Percentiles rank a stretch among this genome's conserved stretches.
These are phyloP conservation scores for Tuber brumale DNA, from an alignment of 495 filamentous ascomycete species.

Conservation along the genomic window DNA sequence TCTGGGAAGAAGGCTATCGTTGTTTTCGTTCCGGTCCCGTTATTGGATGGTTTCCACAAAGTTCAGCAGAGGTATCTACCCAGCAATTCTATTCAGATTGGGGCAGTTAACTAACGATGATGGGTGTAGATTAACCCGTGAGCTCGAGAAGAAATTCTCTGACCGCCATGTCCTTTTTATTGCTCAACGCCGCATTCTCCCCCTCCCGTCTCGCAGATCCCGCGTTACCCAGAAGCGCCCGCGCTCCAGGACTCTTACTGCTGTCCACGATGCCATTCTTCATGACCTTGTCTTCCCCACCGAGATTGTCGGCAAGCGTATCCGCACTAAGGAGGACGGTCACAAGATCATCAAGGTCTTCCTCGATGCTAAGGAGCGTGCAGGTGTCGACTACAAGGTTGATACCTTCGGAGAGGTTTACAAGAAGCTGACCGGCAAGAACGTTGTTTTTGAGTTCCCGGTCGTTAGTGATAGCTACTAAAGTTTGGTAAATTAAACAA, in stretches of 20 bases:
- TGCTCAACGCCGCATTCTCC: conserved; percentile 95
- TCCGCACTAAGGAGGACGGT: conserved; percentile 93
- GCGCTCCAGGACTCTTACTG: conserved; percentile 90
- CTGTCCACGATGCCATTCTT: conserved; percentile 96
- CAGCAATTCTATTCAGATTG: neutral
- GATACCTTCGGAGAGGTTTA: conserved; percentile 99
- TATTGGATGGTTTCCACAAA: conserved; percentile 91
- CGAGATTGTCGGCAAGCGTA: conserved; percentile 98
- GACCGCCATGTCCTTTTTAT: conserved; percentile 99
- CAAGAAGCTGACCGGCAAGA: conserved; percentile 86
- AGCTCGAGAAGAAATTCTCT: conserved; percentile 99
- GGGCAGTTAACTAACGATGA: conserved; percentile 17
- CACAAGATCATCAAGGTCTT: conserved; percentile 96
- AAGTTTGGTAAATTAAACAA: conserved; percentile 32
- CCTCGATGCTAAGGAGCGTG: conserved; percentile 98
- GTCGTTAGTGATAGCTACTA: conserved; percentile 72
- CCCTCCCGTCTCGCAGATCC: conserved; percentile 91
- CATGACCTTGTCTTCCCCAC: conserved; percentile 96
- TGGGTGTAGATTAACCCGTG: conserved; percentile 76
- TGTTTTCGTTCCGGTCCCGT: conserved; percentile 99
- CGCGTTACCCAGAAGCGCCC: conserved; percentile 98
- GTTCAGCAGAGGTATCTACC: conserved; percentile 88
- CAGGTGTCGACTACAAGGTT: conserved; percentile 94
- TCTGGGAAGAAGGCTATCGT: conserved; percentile 99
- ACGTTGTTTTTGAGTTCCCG: conserved; percentile 95